Base-by-base conservation (phyloP, 108 stramenopile species). In the Nannochloropsis gaditana region DNA sequence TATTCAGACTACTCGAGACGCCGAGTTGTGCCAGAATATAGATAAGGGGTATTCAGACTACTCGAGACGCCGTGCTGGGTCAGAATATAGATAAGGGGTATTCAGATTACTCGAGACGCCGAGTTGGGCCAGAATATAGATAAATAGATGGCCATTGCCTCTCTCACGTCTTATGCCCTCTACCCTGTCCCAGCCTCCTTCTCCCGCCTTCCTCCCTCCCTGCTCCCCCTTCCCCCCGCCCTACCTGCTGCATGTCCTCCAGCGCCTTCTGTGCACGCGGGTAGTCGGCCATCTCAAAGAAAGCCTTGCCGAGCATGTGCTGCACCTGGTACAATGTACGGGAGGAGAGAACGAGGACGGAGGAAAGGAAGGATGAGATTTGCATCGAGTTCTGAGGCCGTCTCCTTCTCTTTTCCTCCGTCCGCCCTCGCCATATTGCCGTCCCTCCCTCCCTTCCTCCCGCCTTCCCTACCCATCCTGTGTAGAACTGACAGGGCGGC, bases 231-330 rank as follows among this genome's bases (percentile, higher is more conserved):
- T 2, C 6, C 59, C n/a, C 59, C 59, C 8, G 3, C 5, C 6
- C 95, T 10, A 93, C 80, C 44, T 86, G 87, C 85, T 93, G 94
- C 95, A 96, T 96, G 19, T 90, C 87, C 85, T 94, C 91, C 17
- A 96, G 88, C 83, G 91, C 91, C 3, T 92, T 87, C 82, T 94
- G 91, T 9, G 96, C 95, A 80, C 92, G 93, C 45, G 91, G 91
- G 90, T 98, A 99, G 84, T 99, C 95, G 9, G 94, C 94, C 93
- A 94, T 91, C 92, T 97, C 96, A 88, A 97, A 96, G 91, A 95
- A 94, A 10, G 95, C 96, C 47, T 92, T 83, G 9, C 97, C 98
- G 82, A 96, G 91, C 89, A 95, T 95, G 84, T 96, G 93, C 83
- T 95, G 92, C 19, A 73, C 59, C 59, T 73, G 59, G n/a, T 31